Evolutionary conservation across 1,139 yeast genomes (phyloP), one percentile per base, ranked within the genome.

Genomic region (Williopsis jadinii): DNA sequence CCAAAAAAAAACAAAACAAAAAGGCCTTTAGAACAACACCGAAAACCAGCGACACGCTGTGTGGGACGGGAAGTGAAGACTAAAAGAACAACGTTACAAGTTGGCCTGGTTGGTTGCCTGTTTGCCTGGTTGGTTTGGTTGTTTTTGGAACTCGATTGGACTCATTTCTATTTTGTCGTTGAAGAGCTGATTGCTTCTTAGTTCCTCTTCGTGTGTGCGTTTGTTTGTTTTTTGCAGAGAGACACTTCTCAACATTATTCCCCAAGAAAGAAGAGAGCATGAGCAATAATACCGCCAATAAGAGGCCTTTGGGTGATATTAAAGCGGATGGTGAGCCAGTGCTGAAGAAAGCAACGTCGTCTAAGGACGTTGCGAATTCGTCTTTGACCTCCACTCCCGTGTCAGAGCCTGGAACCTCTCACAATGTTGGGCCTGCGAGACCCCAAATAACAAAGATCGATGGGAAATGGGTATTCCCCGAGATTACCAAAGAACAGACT

Each of bases 401-500:
- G 6, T 19, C 24, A 5, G 24, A 19, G 24, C 6, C 24, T 19
- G 24, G 24, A 19, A 19, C 6, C 24, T 19, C 24, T 28, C 3
- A 28, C 30, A n/a, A 28, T 8, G 8, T 8, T 28, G 5, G 4
- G 12, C 30, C 35, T 3, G 29, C 19, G 28, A 19, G 35, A 10
- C 35, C 35, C 3, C 35, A 26, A 3, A 33, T 33, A 5, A 12
- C 13, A 4, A 49, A 46, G 36, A 44, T 49, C 2, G 56, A 61
- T 13, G 63, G 63, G 1, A 60, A 61, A 41, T 64, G 59, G 51
- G 46, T 52, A 2, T 48, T 62, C 11, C 69, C 68, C 1, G 36
- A 40, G 5, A 56, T 67, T 26, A 58, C 71, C 1, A 68, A 66
- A 37, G 71, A 67, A 15, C 64, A 64, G 13, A 63, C 73, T 8